Base-by-base conservation (phyloP, 306 rosid genomes). In the Lathyrus tuberosus region DNA sequence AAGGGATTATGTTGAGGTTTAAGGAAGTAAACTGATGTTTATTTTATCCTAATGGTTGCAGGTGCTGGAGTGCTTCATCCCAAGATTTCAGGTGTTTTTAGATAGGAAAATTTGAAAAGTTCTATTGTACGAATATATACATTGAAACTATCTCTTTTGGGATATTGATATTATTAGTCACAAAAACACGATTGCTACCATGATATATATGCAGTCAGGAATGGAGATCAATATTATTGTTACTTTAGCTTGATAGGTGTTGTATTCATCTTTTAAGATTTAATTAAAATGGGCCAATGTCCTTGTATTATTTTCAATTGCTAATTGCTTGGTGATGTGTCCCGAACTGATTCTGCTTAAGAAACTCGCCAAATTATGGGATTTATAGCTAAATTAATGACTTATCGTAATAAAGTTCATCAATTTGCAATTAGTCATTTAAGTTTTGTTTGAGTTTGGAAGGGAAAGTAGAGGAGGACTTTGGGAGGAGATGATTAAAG, bases 71-170 rank as follows among this genome's bases (percentile, higher is more conserved):
- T 56, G 13, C 24, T 42, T 41, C 51, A 15, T 24, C 63, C 22
- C 52, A 78, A 37, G 75, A 37, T 69, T 78, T 71, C 69, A 49
- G 65, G 24, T 51, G 67, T 74, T 61, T 51, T 47, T 65, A 14
- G 70, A 20, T 22, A 47, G 79, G 47, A 28, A 56, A 59, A 13
- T 64, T 66, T 42, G 53, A 58, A 42, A 65, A 69, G 73, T 65
- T 69, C 24, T 65, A 43, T 41, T 28, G 33, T 80, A 62, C 69
- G 67, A 20, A 73, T 56, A 69, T 56, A 69, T 44, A 15, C 41
- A 38, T 41, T 47, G 14, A 56, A 62, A 46, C 48, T 40, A 22
- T 28, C 12, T 33, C 12, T 65, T 38, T 49, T 38, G 26, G 54
- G 62, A 41, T 42, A 22, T 53, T 57, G 38, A 72, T 54, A 16